Conservation (phyloP, 1,139 yeast genomes). For the Spathaspora sp. region DNA sequence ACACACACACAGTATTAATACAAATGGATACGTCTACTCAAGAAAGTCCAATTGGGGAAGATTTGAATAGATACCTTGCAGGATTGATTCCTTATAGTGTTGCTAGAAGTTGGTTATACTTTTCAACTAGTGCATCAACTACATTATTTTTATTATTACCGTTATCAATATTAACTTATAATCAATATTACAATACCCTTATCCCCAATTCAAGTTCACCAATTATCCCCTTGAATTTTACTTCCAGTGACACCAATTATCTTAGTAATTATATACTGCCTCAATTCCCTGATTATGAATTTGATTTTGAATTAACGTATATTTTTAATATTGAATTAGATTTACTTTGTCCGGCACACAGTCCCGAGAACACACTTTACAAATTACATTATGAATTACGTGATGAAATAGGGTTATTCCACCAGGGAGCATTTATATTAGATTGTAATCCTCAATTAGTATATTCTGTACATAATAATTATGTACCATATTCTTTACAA, state of each 20-base stretch:
- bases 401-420: slow-evolving; percentile 6
- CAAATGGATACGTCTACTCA: no score
- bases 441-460: slow-evolving; percentile 33
- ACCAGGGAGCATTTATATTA: slow-evolving; percentile 18
- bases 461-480: slow-evolving; percentile 28
- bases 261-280: slow-evolving; percentile 5
- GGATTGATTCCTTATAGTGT: slow-evolving; percentile 12
- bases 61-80: slow-evolving; percentile 11
- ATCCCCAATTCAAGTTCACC: slow-evolving; percentile 20
- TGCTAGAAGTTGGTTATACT: slow-evolving; percentile 21
- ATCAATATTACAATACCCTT: slow-evolving; percentile 24
- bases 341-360: slow-evolving; percentile 8
- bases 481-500: slow-evolving; percentile 37
- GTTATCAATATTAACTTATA: slow-evolving; percentile 24
- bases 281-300: slow-evolving; percentile 6
- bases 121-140: slow-evolving; percentile 16
- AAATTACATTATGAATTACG: slow-evolving; percentile 7
- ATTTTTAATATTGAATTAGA: slow-evolving; percentile 10
- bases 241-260: slow-evolving; percentile 2
- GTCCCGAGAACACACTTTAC: neutral
- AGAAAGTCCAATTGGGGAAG: slow-evolving; percentile 1
- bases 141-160: slow-evolving; percentile 24
- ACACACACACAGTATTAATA: no score
- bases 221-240: slow-evolving; percentile 12
- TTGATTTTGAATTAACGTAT: slow-evolving; percentile 11